These are phyloP conservation scores for Trypanosoma melophagium DNA, from an alignment of 208 protist genomes.

Conservation along the genomic window DNA sequence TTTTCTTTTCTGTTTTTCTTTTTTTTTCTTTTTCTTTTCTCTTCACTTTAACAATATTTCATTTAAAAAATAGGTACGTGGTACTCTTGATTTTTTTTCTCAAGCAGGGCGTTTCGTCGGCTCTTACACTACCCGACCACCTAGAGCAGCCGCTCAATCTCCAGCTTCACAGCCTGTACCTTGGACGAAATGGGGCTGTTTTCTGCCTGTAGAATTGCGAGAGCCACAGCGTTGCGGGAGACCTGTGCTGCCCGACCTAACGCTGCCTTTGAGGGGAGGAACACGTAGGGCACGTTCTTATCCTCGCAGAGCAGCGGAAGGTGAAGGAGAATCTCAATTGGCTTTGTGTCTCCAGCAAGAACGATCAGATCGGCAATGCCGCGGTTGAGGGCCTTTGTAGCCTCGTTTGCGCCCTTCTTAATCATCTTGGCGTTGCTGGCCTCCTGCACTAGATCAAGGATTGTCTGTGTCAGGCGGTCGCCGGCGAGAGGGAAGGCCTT, in stretches of 20 bases:
- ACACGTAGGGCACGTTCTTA: slow-evolving; percentile 99
- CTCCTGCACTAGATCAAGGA: slow-evolving; percentile 98
- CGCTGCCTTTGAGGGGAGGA: slow-evolving; percentile 97
- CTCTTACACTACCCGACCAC: not conserved
- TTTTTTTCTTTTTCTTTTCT: slow-evolving; percentile 23
- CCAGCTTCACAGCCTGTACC: slow-evolving; percentile 96
- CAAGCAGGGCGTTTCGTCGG: too few relatives aligned
- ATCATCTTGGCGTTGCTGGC: slow-evolving; percentile 98
- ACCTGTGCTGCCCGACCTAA: slow-evolving; percentile 98
- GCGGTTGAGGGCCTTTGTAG: slow-evolving; percentile 99
- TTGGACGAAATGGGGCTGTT: slow-evolving; percentile 95
- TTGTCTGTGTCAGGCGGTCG: slow-evolving; percentile 94
- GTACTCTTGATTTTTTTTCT: too few relatives aligned
- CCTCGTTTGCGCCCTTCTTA: slow-evolving; percentile 99
- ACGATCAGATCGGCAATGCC: slow-evolving; percentile 99
- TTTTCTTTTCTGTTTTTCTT: slow-evolving; percentile 17
- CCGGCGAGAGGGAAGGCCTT: slow-evolving; percentile 99
- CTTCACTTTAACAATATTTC: slow-evolving; percentile 9
- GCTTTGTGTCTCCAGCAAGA: slow-evolving; percentile 99
- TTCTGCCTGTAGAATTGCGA: slow-evolving; percentile 95
- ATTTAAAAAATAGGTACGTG: slow-evolving; percentile 1
- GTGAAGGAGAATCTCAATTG: slow-evolving; percentile 99
- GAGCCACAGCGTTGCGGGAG: slow-evolving; percentile 97
- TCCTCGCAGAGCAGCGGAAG: slow-evolving; percentile 99
- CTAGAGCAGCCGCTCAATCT: slow-evolving; percentile 97